Base-by-base conservation (phyloP, 768 basidiomycete genomes). In the Lentinula detonsa region DNA sequence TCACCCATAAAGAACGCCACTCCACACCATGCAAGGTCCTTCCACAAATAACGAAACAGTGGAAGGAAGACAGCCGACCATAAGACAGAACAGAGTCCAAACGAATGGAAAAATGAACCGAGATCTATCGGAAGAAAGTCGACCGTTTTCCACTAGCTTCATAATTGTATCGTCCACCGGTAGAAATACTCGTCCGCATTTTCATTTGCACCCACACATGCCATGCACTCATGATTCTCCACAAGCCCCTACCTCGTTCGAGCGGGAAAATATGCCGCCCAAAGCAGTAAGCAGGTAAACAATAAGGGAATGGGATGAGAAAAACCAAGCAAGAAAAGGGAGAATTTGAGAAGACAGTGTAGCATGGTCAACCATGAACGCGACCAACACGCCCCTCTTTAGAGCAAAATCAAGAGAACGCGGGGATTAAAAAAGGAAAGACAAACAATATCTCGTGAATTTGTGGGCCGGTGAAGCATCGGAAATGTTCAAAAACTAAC, bases 291-390 rank as follows among this genome's bases (percentile, higher is more conserved):
- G 15, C 16, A 45, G 15, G 15, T 40, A 4, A 45, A n/a, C 11
- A 35, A 16, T 35, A 55, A 37, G 21, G 16, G 37, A 40, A 55
- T 37, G 37, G 13, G 21, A 9, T 28, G 18, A 40, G 23, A 13
- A 10, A 18, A 39, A 39, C 28, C 18, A 39, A 37, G 18, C 46
- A 48, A 54, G 34, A 21, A n/a, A 54, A 37, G n/a, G 39, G 33
- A 9, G 53, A 28, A 11, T 52, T 52, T 13, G 28, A 50, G 28
- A 31, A 8, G 11, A 13, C 6, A 9, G 34, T 18, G 33, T 5
- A 53, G 31, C 51, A 53, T 34, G 31, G 1, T 54, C 35, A 39
- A 65, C 60, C 63, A 56, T 69, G 61, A 66, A 59, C 59, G 60
- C 43, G 61, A 18, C 37, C 39, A 35, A 43, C 49, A 57, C 51